Evolutionary conservation across 2,329 filamentous ascomycete species (phyloP), one percentile per base, ranked within the genome.

Genomic region (Ophiostoma sp.): DNA sequence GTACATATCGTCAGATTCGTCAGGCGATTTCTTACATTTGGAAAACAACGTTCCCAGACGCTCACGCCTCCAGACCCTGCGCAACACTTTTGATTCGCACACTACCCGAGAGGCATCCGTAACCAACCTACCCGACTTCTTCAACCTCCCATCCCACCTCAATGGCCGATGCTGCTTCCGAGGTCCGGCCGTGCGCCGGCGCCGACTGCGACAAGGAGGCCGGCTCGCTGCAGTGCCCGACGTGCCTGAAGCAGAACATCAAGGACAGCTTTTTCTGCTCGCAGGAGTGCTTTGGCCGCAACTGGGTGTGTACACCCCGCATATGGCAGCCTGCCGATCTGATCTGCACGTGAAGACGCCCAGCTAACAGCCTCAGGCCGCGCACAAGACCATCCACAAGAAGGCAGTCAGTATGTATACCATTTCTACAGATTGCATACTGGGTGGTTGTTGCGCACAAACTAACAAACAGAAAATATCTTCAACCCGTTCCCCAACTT

Each of bases 211-310:
- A 86, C 57, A 97, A 97, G 73, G 90, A 94, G 73, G 94, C 94
- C 71, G 90, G 92, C 72, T 84, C 89, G 69, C 83, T 99, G 66
- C 94, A 98, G 80, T 99, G 95, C 80, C 95, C 95, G 69, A 98
- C 92, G 67, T 99, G 95, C 79, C 85, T 97, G 77, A 97, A 97
- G 81, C 83, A 94, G 64, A 92, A 90, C 69, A 90, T 89, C 76
- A 89, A 94, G 78, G 92, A 95, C 77, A 96, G 93, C 82, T 97
- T 89, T 81, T 99, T 98, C 83, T 99, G 95, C 83, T 93, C 93
- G 36, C 95, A 99, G 80, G 95, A 98, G 76, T 99, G 95, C 84
- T 99, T 99, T 83, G 98, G 97, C 85, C 90, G 89, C 80, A 99
- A 93, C 84, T 99, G 95, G 95, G 95, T 98, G 20, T 1, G 68